Conservation (phyloP, 768 basidiomycete species). For the Termitomyces sp. region DNA sequence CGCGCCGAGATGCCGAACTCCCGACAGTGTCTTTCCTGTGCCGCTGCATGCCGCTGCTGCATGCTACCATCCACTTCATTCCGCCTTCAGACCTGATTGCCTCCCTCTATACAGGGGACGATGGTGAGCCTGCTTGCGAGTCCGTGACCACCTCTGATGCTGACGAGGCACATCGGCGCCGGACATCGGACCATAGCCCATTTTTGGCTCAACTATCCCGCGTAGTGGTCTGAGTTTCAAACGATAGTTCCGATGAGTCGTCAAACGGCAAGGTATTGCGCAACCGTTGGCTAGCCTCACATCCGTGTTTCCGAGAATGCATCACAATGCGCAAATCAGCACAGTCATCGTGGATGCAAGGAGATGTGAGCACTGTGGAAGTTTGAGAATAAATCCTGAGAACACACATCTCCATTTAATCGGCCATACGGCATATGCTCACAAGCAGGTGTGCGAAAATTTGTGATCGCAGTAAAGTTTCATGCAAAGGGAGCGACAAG, state of each 20-base stretch:
- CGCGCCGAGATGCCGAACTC: constrained; percentile 31
- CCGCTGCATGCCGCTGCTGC: background rate
- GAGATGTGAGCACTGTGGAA: background rate
- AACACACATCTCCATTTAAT: too few species aligned
- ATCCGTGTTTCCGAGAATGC: constrained; percentile 7
- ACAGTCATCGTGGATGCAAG: background rate
- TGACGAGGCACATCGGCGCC: background rate
- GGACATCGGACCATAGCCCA: too few species aligned
- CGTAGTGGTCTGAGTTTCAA: background rate
- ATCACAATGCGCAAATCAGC: background rate
- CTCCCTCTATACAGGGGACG: background rate
- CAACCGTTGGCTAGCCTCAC: too few species aligned
- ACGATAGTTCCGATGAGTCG: background rate
- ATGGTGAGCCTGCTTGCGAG: background rate
- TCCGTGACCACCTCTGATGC: background rate
- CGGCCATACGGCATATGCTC: too few species aligned
- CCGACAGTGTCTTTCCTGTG: background rate
- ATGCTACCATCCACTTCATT: background rate
- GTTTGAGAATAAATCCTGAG: too few species aligned
- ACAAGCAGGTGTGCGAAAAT: too few species aligned
- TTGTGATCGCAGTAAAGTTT: background rate
- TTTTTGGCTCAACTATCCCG: background rate
- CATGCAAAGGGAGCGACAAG: background rate
- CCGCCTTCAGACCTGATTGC: too few species aligned
- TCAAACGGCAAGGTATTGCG: background rate